A percentile compares a stretch with the other conserved stretches of the same genome.
Conservation (phyloP, 2,329 filamentous ascomycete species). For the Diaporthe sp. region DNA sequence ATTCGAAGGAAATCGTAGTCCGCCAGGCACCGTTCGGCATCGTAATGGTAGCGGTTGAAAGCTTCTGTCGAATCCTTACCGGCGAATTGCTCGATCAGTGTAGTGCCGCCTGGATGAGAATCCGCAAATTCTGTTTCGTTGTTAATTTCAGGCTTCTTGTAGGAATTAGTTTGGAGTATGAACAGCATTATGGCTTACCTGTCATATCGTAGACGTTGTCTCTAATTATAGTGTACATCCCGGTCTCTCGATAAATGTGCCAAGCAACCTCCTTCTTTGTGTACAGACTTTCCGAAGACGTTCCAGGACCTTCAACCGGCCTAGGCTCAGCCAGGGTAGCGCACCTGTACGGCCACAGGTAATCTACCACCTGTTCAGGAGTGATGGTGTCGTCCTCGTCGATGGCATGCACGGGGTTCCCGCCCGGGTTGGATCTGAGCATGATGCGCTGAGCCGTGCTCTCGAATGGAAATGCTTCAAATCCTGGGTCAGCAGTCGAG, state of each 20-base stretch:
- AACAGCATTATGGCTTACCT: background rate
- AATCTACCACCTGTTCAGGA: background rate
- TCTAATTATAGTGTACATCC: slow-evolving; percentile 8
- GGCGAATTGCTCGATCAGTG: background rate
- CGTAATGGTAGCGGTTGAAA: background rate
- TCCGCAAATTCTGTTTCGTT: background rate
- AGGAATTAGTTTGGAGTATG: fast-evolving
- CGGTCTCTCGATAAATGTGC: background rate
- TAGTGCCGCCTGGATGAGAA: background rate
- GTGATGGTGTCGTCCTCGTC: too few species aligned
- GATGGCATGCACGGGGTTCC: slow-evolving; percentile 1
- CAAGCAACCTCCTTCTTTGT: slow-evolving; percentile 13
- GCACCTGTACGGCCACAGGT: background rate
- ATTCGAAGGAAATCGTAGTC: slow-evolving; percentile 16
- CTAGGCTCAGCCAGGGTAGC: slow-evolving; percentile 7
- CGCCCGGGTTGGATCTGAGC: background rate
- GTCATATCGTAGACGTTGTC: slow-evolving; percentile 5
- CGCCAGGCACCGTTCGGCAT: background rate
- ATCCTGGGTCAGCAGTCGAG: background rate
- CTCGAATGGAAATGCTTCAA: background rate
- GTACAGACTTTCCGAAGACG: background rate
- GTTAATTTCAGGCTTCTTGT: fast-evolving
- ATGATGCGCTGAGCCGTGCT: background rate
- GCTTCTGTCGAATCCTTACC: background rate
- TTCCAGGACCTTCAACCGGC: background rate